Percentiles rank a stretch among this genome's conserved stretches.
Evolutionary conservation across 371 early-diverging fungal species (phyloP).

Genomic region (Lichtheimia ramosa): DNA sequence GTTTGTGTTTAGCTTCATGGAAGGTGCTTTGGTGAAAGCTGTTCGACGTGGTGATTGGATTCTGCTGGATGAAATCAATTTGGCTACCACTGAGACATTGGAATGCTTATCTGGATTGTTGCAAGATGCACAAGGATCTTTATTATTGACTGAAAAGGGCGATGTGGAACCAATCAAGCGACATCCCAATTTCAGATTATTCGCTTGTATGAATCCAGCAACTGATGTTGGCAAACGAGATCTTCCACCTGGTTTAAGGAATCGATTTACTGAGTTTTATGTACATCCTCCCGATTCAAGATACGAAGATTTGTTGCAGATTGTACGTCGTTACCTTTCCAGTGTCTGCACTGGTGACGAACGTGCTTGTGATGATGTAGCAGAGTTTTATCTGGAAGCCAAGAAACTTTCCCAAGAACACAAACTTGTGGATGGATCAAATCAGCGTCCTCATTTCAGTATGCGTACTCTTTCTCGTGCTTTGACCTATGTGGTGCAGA

Average conservation of each 20-base stretch:
- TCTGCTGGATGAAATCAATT: conserved; percentile 98
- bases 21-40: conserved; percentile 93
- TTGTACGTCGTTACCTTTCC: conserved; percentile 78
- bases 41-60: conserved; percentile 96
- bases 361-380: conserved; percentile 69
- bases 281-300: conserved; percentile 90
- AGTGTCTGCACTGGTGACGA: conserved; percentile 64
- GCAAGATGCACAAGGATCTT: conserved; percentile 78
- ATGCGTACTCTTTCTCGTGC: conserved; percentile 95
- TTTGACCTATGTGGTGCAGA: conserved; percentile 78
- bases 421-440: conserved; percentile 88
- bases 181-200: conserved; percentile 96
- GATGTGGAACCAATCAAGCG: conserved; percentile 85
- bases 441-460: conserved; percentile 89
- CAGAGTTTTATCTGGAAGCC: conserved; percentile 82
- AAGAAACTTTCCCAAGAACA: conserved; percentile 74
- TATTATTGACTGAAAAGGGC: conserved; percentile 90
- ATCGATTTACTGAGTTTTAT: conserved; percentile 93
- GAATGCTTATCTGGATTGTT: conserved; percentile 90
- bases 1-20: conserved; percentile 92
- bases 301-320: conserved; percentile 79
- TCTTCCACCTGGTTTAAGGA: conserved; percentile 89
- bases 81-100: conserved; percentile 94
- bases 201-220: conserved; percentile 99
- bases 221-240: conserved; percentile 98